These are phyloP conservation scores for Hanseniaspora lachancei DNA, from an alignment of 805 yeast genomes.

Conservation along the genomic window DNA sequence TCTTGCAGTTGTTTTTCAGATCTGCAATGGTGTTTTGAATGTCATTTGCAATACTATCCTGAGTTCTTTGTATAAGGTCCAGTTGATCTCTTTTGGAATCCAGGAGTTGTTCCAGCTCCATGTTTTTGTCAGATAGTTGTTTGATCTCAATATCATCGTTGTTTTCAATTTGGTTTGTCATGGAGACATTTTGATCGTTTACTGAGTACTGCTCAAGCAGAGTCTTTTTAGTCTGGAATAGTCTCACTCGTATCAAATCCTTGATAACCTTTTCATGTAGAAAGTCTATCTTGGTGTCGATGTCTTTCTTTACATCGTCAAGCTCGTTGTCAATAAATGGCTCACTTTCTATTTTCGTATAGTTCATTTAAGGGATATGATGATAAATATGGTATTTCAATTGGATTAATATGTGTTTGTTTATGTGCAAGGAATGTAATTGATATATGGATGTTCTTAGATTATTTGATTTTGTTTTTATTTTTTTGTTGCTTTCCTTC, in stretches of 20 bases:
- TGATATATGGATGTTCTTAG: not conserved
- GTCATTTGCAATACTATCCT: constrained; percentile 15
- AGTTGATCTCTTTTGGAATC: constrained; percentile 24
- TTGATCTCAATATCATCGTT: not conserved
- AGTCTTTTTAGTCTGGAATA: not conserved
- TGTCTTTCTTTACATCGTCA: constrained; percentile 9
- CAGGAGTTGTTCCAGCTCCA: constrained; percentile 25
- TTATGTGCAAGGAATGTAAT: no score
- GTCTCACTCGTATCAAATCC: constrained; percentile 2
- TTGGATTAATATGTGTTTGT: not conserved
- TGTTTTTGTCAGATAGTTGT: not conserved
- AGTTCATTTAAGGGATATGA: not conserved
- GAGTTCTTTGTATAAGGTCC: constrained; percentile 16
- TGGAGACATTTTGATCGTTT: not conserved
- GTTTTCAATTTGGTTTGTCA: not conserved
- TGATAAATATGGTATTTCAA: not conserved
- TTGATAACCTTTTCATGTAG: constrained; percentile 5
- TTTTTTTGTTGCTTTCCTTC: no score
- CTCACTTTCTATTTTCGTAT: not conserved
- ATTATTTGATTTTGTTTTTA: not conserved
- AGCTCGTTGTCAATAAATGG: constrained; percentile 1
- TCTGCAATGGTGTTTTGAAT: constrained; percentile 13
- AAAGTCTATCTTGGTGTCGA: constrained; percentile 3
- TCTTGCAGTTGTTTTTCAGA: not conserved
- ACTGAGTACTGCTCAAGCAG: constrained; percentile 1